Conservation (phyloP, 2,329 filamentous ascomycete genomes). For the Drechslerella coelobrocha region DNA sequence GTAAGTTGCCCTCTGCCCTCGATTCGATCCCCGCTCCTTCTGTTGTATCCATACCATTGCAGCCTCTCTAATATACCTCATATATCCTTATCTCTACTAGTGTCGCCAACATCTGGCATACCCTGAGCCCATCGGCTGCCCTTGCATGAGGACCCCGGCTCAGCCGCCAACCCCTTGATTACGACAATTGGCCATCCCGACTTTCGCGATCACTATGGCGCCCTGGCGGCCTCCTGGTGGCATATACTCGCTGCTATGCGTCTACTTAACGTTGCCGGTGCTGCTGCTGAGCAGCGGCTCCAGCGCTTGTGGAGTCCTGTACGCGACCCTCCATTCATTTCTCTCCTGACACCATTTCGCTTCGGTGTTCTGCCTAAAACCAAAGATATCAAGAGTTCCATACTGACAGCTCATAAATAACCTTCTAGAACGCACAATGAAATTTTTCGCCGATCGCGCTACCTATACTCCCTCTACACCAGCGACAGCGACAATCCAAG, state of each 20-base stretch:
- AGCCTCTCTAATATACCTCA: no score
- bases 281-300: conserved; percentile 15
- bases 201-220: neutral
- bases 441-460: conserved; percentile 52
- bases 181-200: neutral
- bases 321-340: neutral
- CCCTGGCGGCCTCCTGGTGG: neutral
- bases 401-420: neutral
- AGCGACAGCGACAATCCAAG: conserved; percentile 37
- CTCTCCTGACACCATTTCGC: neutral
- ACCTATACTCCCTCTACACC: conserved; percentile 53
- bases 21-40: neutral
- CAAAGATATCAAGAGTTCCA: neutral
- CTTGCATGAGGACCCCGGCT: neutral
- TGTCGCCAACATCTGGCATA: neutral
- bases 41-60: neutral
- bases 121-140: neutral
- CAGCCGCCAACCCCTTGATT: neutral
- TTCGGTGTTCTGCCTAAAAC: neutral
- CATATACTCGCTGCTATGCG: conserved; percentile 42
- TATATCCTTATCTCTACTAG: neutral
- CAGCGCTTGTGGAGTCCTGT: conserved; percentile 39
- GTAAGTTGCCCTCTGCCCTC: neutral
- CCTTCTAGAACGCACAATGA: conserved; percentile 54
- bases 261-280: conserved; percentile 12